These are phyloP conservation scores for carrot (Daucus carota) DNA, from an alignment of 129 eudicot species.

Conservation along the genomic window DH1_v3.0 NC_030388.2:11437501-11438000, in stretches of 20 bases:
- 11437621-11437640: conserved; percentile 94
- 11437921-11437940: not conserved
- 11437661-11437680: conserved; percentile 37
- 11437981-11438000: conserved; percentile 4
- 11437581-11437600: conserved; percentile 89
- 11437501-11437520: conserved; percentile 25
- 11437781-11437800: conserved; percentile 82
- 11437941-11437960: not conserved
- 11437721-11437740: not conserved
- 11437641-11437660: conserved; percentile 77
- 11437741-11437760: conserved; percentile 44
- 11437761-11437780: conserved; percentile 73
- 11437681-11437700: not conserved
- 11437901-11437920: not conserved
- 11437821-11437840: conserved; percentile 80
- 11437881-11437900: not conserved
- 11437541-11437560: conserved; percentile 69
- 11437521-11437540: conserved; percentile 72
- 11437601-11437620: conserved; percentile 96
- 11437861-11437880: not conserved
- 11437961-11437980: not conserved
- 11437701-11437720: not conserved
- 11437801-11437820: conserved; percentile 70
- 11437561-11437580: conserved; percentile 87
- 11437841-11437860: conserved; percentile 54